phyloP scores from a whole-genome alignment of 2,329 filamentous ascomycete species.

The Aspergillus pseudonomiae region DNA sequence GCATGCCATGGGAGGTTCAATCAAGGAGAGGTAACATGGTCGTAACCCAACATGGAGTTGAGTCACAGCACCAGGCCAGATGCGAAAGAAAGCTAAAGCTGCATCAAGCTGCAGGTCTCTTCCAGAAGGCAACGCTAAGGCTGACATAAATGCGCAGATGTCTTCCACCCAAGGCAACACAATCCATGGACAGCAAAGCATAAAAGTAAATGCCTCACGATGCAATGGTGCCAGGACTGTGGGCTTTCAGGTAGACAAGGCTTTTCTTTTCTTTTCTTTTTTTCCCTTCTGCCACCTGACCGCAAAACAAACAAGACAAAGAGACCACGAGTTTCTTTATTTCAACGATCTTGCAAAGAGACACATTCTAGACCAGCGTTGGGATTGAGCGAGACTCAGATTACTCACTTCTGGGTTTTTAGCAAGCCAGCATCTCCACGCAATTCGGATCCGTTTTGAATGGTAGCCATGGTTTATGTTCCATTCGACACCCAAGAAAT shows the following conservation, averaged over 20 bases:
- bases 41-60: neutral
- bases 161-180: constrained; percentile 15
- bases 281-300: neutral
- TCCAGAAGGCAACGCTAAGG: constrained; percentile 11
- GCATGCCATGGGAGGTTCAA: neutral
- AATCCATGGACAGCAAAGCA: constrained; percentile 11
- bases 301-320: constrained; percentile 3
- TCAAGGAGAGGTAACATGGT: constrained; percentile 3
- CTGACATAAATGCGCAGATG: constrained; percentile 8
- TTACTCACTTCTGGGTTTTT: constrained; percentile 60
- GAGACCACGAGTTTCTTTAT: constrained; percentile 4
- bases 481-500: constrained; percentile 35
- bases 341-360: neutral
- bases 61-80: neutral
- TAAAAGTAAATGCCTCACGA: neutral
- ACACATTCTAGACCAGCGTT: neutral
- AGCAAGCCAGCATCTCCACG: constrained; percentile 60
- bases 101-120: constrained; percentile 6
- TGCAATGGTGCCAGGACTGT: neutral
- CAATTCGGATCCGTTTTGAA: constrained; percentile 52
- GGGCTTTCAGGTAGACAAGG: neutral
- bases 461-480: constrained; percentile 46
- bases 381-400: constrained; percentile 14
- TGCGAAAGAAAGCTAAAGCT: constrained; percentile 4
- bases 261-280: no score